A percentile compares a stretch with the other conserved stretches of the same genome.
phyloP scores from a whole-genome alignment of 1,284 basidiomycete genomes.

The Moesziomyces globuligerus region DNA sequence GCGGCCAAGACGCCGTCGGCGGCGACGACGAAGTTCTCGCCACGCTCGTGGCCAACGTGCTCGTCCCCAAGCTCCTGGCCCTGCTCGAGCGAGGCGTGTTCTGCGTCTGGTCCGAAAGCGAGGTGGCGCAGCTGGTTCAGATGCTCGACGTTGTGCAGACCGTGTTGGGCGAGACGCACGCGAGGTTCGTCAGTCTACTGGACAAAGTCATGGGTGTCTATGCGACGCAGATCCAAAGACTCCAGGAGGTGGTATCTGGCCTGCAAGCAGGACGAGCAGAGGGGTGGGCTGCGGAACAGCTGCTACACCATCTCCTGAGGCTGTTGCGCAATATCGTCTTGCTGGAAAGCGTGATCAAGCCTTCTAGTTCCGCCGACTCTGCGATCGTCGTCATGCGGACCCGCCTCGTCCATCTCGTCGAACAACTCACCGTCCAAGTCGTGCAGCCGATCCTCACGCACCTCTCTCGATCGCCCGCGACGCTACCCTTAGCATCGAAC shows the following conservation, averaged over 20 bases:
- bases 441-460: background rate
- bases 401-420: background rate
- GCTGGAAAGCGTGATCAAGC: background rate
- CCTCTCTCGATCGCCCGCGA: background rate
- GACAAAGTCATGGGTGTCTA: constrained; percentile 18
- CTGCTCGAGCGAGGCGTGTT: constrained; percentile 40
- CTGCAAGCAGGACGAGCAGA: background rate
- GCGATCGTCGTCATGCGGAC: background rate
- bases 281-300: background rate
- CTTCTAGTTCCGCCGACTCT: background rate
- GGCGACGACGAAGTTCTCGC: constrained; percentile 58
- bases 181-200: constrained; percentile 28
- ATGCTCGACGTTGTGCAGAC: constrained; percentile 38
- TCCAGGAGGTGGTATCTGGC: constrained; percentile 12
- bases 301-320: background rate
- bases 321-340: background rate
- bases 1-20: constrained; percentile 9
- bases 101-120: constrained; percentile 37
- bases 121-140: constrained; percentile 33
- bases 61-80: constrained; percentile 38
- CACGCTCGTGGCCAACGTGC: constrained; percentile 41
- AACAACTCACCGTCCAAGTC: background rate
- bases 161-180: constrained; percentile 28
- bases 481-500: background rate
- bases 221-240: constrained; percentile 1